Base-by-base conservation (phyloP, 73 alveolate genomes). In the Tetrahymena thermophila region DNA sequence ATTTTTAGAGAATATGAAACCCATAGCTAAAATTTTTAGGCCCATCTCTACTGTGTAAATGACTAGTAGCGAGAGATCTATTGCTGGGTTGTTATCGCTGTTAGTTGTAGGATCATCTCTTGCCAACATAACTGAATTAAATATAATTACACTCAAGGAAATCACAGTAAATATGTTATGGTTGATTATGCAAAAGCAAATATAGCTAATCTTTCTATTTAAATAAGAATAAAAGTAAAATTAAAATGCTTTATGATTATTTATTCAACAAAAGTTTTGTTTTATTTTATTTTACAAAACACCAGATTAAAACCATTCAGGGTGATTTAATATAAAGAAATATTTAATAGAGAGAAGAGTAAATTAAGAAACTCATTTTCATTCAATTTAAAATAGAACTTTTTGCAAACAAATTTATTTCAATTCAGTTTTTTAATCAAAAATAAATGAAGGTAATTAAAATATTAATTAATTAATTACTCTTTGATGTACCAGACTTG, bases 61-160 rank as follows among this genome's bases (percentile, higher is more conserved):
- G 35, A 93, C n/a, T 6, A 96, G 93, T 94, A 97, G 94, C 4
- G 93, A 0, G n/a, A 35, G 43, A 21, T 97, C 98, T 34, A 93
- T 71, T 8, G 89, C 35, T 13, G 35, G 40, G n/a, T 71, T 71
- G 17, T 71, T 71, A 71, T 71, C 89, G 5, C 17, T 94, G 55
- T 94, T 89, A 3, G 96, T 94, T n/a, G 98, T 97, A 19, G 99
- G 99, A 93, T 98, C 99, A 38, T 97, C 99, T n/a, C 95, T 35
- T 8, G 99, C 99, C 25, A 98, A 97, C 44, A 97, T 85, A 10
- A 98, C 94, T 14, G 98, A 96, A 84, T 98, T 98, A 50, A 85
- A 85, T 35, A 96, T 34, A 34, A 96, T 96, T 34, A 96, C 96
- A 9, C 56, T 7, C 2, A 96, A n/a, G 0, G 96, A 43, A 5